Conservation (phyloP, 768 basidiomycete genomes). For the Coprinopsis cinerea region DNA sequence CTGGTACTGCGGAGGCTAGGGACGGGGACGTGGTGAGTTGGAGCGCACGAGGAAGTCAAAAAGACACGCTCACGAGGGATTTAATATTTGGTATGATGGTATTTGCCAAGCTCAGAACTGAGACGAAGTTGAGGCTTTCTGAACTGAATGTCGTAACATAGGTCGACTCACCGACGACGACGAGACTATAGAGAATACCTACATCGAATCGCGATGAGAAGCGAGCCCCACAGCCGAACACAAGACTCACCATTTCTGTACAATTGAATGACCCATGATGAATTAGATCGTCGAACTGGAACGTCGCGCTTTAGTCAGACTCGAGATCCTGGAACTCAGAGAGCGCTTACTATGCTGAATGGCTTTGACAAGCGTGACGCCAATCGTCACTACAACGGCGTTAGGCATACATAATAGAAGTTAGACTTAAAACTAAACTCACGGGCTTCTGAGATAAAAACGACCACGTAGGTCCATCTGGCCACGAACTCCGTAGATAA, state of each 20-base stretch:
- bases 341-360: not conserved
- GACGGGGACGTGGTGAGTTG: not conserved
- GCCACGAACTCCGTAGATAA: not conserved
- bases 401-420: not conserved
- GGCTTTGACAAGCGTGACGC: not conserved
- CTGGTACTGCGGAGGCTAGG: not conserved
- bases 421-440: not conserved
- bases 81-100: not conserved
- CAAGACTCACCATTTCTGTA: not conserved
- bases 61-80: not conserved
- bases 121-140: no score
- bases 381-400: not conserved
- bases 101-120: not conserved
- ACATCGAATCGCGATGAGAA: not conserved
- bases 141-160: no score
- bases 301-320: no score
- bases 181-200: not conserved
- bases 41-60: no score
- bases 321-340: no score
- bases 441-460: not conserved
- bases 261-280: not conserved
- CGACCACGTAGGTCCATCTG: not conserved
- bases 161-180: not conserved
- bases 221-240: not conserved
- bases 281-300: not conserved